Conservation (phyloP, 345 rosid genomes). For the Rhizophora apiculata region DNA sequence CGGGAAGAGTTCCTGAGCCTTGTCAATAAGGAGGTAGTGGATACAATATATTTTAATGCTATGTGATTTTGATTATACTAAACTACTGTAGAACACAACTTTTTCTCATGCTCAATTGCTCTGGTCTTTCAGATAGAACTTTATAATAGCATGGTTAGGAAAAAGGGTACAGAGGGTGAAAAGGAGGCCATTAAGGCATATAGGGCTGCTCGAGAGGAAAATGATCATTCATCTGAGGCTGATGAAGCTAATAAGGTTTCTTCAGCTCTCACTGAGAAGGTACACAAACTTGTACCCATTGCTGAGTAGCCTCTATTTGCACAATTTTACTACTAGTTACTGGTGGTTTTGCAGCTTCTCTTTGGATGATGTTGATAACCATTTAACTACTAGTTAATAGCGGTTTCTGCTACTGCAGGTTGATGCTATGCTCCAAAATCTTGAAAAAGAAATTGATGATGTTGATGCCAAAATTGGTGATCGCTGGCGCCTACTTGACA, state of each 20-base stretch:
- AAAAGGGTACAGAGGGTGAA: constrained; percentile 64
- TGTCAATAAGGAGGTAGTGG: constrained; percentile 83
- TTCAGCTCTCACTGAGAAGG: constrained; percentile 73
- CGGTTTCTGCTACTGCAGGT: constrained; percentile 40
- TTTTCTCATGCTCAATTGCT: background rate
- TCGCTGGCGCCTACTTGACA: constrained; percentile 74
- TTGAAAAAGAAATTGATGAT: constrained; percentile 84
- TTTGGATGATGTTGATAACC: background rate
- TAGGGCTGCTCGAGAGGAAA: constrained; percentile 75
- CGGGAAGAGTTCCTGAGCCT: constrained; percentile 83
- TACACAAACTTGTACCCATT: constrained; percentile 14
- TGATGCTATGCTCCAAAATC: constrained; percentile 80
- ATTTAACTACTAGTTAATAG: constrained; percentile 8
- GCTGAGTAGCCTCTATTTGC: constrained; percentile 1
- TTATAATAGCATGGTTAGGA: constrained; percentile 77
- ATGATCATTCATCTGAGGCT: constrained; percentile 41
- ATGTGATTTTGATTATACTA: background rate
- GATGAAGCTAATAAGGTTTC: constrained; percentile 64
- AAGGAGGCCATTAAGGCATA: constrained; percentile 75
- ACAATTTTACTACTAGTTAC: constrained; percentile 1
- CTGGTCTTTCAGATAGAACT: constrained; percentile 64
- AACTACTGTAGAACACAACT: background rate
- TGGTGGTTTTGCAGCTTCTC: constrained; percentile 2
- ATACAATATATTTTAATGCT: too few species aligned
- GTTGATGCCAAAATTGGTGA: constrained; percentile 82